Base-by-base conservation (phyloP, 495 filamentous ascomycete genomes). In the Poronia punctata region DNA sequence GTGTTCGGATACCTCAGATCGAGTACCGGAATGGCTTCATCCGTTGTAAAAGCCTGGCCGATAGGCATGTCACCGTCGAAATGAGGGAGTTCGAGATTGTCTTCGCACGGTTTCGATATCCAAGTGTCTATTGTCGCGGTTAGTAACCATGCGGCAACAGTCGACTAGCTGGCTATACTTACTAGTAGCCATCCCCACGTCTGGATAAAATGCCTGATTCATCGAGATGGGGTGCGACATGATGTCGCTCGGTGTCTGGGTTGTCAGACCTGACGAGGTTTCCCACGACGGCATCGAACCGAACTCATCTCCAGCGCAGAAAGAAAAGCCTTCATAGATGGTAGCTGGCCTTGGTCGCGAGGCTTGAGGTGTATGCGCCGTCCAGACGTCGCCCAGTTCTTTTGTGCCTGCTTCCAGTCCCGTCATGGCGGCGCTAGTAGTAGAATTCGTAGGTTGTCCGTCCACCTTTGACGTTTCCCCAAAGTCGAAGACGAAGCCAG, bases 321-420 rank as follows among this genome's bases (percentile, higher is more conserved):
- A 79, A 27, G 71, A 69, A 49, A 79, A 79, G 26, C 67, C 71
- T 56, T 78, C 74, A 38, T 76, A 71, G 42, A 78, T 77, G 27
- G 73, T 76, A 25, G 71, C 71, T 25, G 74, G 71, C 19, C 74
- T 61, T 21, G 71, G 68, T 31, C 63, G 62, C 41, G 65, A 47
- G 48, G 58, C 53, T 35, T 71, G 65, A 17, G 65, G 53, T 11
- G 61, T 53, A 12, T 65, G 61, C 32, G 63, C 64, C n/a, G 64
- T 62, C 68, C 68, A 72, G 19, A 65, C 49, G 16, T 59, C 64
- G 15, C 42, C 70, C 68, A 20, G 48, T 52, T 55, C n/a, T n/a
- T 62, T 63, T 11, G 41, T 31, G 28, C 61, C 48, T 43, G 65
- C 53, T 15, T 64, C 57, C 38, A 51, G 60, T 35, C 56, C 64